Conservation (phyloP, 208 protist genomes). For the Leishmania arabica region DNA sequence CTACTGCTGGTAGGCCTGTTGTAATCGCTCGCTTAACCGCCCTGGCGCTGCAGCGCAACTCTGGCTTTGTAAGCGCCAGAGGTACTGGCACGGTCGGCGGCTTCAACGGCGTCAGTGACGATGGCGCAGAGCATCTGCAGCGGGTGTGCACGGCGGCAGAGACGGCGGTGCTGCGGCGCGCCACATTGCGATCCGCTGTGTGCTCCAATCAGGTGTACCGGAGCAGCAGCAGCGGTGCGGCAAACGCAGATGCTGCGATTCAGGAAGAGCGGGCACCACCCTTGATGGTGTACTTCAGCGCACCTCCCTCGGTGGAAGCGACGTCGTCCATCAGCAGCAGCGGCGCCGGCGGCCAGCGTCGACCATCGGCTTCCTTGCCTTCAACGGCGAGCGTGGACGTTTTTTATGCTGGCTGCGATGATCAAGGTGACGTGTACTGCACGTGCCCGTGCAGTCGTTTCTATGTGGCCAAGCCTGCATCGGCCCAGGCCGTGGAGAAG, state of each 20-base stretch:
- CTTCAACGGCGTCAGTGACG: neutral
- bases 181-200: conserved; percentile 19
- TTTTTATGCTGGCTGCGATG: conserved; percentile 33
- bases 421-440: conserved; percentile 25
- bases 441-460: conserved; percentile 29
- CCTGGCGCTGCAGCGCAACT: conserved; percentile 55
- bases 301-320: neutral
- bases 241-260: neutral
- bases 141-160: conserved; percentile 29
- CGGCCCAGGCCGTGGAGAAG: neutral
- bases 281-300: conserved; percentile 34
- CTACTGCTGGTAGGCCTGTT: conserved; percentile 11
- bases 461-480: conserved; percentile 4
- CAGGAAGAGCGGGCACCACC: neutral
- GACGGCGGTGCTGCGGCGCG: conserved; percentile 23
- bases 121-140: conserved; percentile 11
- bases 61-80: conserved; percentile 26
- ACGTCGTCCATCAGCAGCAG: neutral
- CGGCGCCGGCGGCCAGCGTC: neutral
- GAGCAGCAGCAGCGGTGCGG: neutral
- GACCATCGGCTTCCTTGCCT: neutral
- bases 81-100: conserved; percentile 22
- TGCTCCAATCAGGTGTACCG: neutral
- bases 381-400: neutral
- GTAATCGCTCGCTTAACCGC: conserved; percentile 15